Conservation (phyloP, 1,284 basidiomycete species). For the Pisolithus thermaeus region DNA sequence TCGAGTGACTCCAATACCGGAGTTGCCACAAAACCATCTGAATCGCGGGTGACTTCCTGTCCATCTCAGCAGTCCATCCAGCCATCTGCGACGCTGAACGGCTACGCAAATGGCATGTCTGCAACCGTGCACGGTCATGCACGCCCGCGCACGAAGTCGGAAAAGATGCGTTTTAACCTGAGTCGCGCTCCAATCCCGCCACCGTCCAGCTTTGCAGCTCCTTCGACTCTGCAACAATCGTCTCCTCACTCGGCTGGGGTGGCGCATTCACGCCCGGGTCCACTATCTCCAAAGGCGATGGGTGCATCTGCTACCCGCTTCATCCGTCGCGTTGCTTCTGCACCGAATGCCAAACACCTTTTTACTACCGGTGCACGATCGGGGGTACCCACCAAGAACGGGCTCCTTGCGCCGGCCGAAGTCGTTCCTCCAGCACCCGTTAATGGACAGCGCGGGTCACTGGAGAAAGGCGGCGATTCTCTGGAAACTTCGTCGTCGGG, state of each 20-base stretch:
- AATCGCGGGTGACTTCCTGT: slow-evolving; percentile 27
- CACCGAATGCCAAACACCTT: slow-evolving; percentile 91
- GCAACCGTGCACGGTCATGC: slow-evolving; percentile 30
- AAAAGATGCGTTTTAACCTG: slow-evolving; percentile 40
- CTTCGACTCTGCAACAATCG: slow-evolving; percentile 33
- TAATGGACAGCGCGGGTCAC: slow-evolving; percentile 37
- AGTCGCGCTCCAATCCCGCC: slow-evolving; percentile 16
- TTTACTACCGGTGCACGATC: slow-evolving; percentile 59
- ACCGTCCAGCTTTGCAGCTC: slow-evolving; percentile 26
- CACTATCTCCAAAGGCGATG: slow-evolving; percentile 59
- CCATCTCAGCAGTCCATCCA: slow-evolving; percentile 22
- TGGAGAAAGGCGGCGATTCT: slow-evolving; percentile 59
- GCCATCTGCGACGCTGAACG: slow-evolving; percentile 20
- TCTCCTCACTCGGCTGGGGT: slow-evolving; percentile 30
- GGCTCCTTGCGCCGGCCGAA: slow-evolving; percentile 67
- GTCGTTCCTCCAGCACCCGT: slow-evolving; percentile 45
- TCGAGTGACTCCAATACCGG: slow-evolving; percentile 56
- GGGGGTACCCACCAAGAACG: slow-evolving; percentile 60
- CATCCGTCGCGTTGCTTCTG: slow-evolving; percentile 91
- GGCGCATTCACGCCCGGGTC: slow-evolving; percentile 32
- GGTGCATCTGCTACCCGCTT: slow-evolving; percentile 74
- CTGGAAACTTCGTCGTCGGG: slow-evolving; percentile 67
- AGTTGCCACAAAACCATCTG: slow-evolving; percentile 26
- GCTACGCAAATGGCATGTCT: slow-evolving; percentile 29
- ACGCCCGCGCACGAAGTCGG: slow-evolving; percentile 51